Evolutionary conservation across 2,329 filamentous ascomycete species (phyloP), one percentile per base, ranked within the genome.

Genomic region (Thermomyces lanuginosus): DNA sequence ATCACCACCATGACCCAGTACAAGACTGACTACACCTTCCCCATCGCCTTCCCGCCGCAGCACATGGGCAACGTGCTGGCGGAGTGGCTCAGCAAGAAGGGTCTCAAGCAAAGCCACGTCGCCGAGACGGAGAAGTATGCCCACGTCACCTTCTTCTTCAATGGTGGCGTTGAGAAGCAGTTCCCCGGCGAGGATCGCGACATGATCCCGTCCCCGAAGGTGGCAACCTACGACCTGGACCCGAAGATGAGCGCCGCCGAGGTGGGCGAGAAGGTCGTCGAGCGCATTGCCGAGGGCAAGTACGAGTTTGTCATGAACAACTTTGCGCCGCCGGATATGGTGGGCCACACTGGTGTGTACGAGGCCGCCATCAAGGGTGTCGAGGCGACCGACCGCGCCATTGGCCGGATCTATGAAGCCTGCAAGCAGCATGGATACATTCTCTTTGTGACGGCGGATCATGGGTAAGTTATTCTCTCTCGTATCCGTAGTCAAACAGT

Each of bases 231-330:
- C 58, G 89, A 98, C 56, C 66, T 80, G 44, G 76, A 92, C 24
- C 89, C 89, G 23, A 81, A 86, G 60, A 98, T 98, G 89, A 92
- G 81, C 46, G 86, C 84, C 40, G 80, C 76, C 42, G 78, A 68
- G 22, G 89, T 98, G 8, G 89, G 81, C 26, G 69, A 91, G 46
- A 86, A 92, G 63, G 77, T 92, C 33, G 71, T 64, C 54, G 89
- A 93, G 66, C 75, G 84, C 32, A 76, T 98, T 39, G 69, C 56
- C 14, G 81, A 91, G 55, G 72, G 76, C 48, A 73, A 79, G 49
- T 93, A 84, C 60, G 83, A 89, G 49, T 95, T 98, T 50, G 66
- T 98, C 56, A 98, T 98, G 89, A 93, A 95, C 74, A 98, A 98
- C 72, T 95, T 98, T 58, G 89, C 89, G 21, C 89, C 89, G 21